Conservation (phyloP, 805 yeast species). For the Kodamaea sagamina region DNA sequence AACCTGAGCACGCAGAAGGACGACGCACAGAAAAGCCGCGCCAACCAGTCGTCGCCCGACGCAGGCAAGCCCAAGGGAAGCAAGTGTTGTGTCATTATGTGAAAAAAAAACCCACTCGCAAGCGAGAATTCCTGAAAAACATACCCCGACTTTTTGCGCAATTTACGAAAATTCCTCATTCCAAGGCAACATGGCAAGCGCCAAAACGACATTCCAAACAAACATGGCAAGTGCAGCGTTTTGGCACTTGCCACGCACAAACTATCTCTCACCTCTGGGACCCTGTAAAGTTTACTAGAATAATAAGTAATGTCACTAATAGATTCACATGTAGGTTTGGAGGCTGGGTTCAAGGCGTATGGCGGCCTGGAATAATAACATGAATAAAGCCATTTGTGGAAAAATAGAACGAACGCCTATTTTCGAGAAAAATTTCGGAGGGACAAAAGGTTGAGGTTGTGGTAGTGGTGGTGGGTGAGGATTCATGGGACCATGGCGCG, state of each 20-base stretch:
- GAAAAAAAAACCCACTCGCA: constrained; percentile 1
- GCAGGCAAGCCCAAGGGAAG: constrained; percentile 17
- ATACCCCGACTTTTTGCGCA: too few relatives aligned
- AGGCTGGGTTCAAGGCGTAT: constrained; percentile 1
- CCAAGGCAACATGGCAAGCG: too few relatives aligned
- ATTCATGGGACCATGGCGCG: too few relatives aligned
- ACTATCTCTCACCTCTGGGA: background rate
- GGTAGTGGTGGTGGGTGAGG: too few relatives aligned
- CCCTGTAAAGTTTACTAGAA: constrained; percentile 5
- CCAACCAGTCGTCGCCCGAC: constrained; percentile 23
- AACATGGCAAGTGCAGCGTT: too few relatives aligned
- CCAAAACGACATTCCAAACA: too few relatives aligned
- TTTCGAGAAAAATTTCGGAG: too few relatives aligned
- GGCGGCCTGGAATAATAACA: background rate
- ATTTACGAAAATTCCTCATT: too few relatives aligned
- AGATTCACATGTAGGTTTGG: constrained; percentile 3
- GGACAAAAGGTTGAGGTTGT: too few relatives aligned
- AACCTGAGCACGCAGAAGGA: constrained; percentile 11
- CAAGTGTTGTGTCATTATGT: constrained; percentile 37
- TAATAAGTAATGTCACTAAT: constrained; percentile 1
- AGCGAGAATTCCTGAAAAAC: too few relatives aligned
- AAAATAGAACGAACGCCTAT: too few relatives aligned
- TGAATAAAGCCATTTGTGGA: constrained; percentile 8
- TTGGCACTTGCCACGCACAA: too few relatives aligned
- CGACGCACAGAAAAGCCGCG: constrained; percentile 18